These are phyloP conservation scores for Mucor circinelloides DNA, from an alignment of 371 early-diverging fungal species.

Conservation along the genomic window DNA sequence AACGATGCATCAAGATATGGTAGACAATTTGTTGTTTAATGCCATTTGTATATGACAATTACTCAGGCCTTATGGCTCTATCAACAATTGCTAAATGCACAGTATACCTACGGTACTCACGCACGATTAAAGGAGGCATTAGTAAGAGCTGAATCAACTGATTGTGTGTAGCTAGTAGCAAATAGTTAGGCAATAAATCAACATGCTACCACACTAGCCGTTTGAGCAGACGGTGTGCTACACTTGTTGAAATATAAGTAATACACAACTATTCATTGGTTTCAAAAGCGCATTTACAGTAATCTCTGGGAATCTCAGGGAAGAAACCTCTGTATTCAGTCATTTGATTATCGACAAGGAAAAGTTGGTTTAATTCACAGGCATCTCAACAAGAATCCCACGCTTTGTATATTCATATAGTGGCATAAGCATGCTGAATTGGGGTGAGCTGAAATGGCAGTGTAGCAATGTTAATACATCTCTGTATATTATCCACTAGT, in stretches of 20 bases:
- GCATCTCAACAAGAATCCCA: neutral
- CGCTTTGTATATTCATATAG: no score
- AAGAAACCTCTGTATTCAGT: neutral
- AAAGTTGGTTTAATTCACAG: neutral
- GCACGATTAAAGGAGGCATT: neutral
- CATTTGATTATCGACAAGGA: neutral
- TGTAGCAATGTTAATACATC: neutral
- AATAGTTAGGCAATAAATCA: neutral
- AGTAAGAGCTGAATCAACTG: neutral
- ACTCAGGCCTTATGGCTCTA: neutral
- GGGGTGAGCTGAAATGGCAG: neutral
- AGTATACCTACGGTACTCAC: neutral
- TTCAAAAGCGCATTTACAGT: neutral
- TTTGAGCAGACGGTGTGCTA: neutral
- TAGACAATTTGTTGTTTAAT: neutral
- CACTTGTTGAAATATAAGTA: neutral
- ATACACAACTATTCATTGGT: neutral
- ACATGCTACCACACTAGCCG: neutral
- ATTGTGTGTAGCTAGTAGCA: neutral
- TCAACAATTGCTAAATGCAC: neutral
- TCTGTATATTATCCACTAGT: neutral
- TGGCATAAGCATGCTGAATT: neutral
- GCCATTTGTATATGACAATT: neutral
- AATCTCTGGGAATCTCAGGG: neutral
- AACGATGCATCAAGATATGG: neutral